Conservation (phyloP, 2,329 filamentous ascomycete genomes). For the Phyllosticta citribraziliensis region DNA sequence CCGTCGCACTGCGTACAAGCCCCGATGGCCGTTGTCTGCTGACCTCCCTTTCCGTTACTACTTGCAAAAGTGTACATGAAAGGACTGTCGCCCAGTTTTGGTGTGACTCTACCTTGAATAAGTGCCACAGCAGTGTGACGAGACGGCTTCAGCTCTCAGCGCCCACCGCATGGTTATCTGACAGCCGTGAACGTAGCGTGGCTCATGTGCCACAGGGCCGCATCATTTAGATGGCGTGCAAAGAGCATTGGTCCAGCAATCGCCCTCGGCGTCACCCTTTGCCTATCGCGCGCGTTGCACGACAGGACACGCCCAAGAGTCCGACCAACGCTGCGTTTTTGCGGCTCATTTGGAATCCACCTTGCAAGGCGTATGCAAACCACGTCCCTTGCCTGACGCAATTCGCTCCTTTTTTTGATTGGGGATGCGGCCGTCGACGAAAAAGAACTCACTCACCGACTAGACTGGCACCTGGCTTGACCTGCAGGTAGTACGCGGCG, state of each 20-base stretch:
- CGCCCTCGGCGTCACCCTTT: background rate
- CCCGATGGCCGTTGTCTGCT: conserved; percentile 7
- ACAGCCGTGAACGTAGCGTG: conserved; percentile 5
- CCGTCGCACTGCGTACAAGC: conserved; percentile 4
- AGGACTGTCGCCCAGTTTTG: background rate
- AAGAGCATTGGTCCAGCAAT: conserved; percentile 1
- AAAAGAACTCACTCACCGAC: conserved; percentile 47
- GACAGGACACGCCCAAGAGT: background rate
- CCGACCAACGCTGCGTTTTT: conserved; percentile 4
- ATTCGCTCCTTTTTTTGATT: conserved; percentile 1
- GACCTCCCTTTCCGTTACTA: conserved; percentile 1
- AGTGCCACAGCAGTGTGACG: conserved; percentile 6
- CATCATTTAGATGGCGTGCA: conserved; percentile 1
- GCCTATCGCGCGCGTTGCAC: background rate
- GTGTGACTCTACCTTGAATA: background rate
- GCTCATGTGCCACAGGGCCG: conserved; percentile 3
- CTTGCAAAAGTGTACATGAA: background rate
- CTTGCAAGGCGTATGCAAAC: conserved; percentile 8
- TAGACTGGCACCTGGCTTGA: conserved; percentile 60
- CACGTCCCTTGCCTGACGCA: conserved; percentile 6
- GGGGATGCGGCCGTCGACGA: background rate
- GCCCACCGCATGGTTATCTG: conserved; percentile 6
- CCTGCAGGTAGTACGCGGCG: conserved; percentile 80
- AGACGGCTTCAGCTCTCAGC: conserved; percentile 8
- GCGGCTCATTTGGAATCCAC: conserved; percentile 11